phyloP scores from a whole-genome alignment of 169 alveolate genomes.

The Theileria luwenshuni region DNA sequence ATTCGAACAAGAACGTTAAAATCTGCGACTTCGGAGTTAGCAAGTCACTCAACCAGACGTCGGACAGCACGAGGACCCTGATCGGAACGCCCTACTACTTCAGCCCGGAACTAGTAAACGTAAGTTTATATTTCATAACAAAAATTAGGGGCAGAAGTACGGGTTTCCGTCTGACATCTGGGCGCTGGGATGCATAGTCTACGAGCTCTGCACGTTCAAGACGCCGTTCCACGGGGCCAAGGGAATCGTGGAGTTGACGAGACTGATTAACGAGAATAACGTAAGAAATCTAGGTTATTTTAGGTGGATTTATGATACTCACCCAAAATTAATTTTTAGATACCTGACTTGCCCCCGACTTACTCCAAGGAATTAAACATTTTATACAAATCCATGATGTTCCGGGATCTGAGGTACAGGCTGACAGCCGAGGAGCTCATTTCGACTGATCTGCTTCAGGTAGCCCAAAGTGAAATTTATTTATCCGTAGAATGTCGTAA shows the following conservation, averaged over 20 bases:
- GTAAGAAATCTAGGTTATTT: slow-evolving; percentile 43
- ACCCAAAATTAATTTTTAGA: slow-evolving; percentile 19
- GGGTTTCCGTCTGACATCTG: slow-evolving; percentile 98
- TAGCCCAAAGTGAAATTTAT: neutral
- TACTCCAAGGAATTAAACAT: slow-evolving; percentile 74
- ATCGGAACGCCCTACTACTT: slow-evolving; percentile 99
- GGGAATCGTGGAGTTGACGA: slow-evolving; percentile 78
- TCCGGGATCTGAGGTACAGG: slow-evolving; percentile 48
- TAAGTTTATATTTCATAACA: slow-evolving; percentile 15
- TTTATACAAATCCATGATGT: slow-evolving; percentile 76
- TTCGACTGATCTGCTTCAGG: slow-evolving; percentile 66
- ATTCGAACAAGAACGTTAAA: slow-evolving; percentile 83
- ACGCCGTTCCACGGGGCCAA: slow-evolving; percentile 87
- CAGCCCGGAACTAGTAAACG: slow-evolving; percentile 97
- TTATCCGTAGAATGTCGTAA: neutral
- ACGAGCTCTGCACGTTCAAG: slow-evolving; percentile 78
- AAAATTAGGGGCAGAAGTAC: slow-evolving; percentile 92
- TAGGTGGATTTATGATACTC: neutral
- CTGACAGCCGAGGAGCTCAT: slow-evolving; percentile 59
- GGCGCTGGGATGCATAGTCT: slow-evolving; percentile 95
- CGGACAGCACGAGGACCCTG: slow-evolving; percentile 93
- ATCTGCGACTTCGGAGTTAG: slow-evolving; percentile 93
- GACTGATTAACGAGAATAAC: slow-evolving; percentile 75
- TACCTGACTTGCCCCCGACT: slow-evolving; percentile 73
- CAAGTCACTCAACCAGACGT: slow-evolving; percentile 90